Evolutionary conservation across 164 flowering plant species (phyloP), one percentile per base, ranked within the genome.

Genomic region (Stephania cephalantha): DNA sequence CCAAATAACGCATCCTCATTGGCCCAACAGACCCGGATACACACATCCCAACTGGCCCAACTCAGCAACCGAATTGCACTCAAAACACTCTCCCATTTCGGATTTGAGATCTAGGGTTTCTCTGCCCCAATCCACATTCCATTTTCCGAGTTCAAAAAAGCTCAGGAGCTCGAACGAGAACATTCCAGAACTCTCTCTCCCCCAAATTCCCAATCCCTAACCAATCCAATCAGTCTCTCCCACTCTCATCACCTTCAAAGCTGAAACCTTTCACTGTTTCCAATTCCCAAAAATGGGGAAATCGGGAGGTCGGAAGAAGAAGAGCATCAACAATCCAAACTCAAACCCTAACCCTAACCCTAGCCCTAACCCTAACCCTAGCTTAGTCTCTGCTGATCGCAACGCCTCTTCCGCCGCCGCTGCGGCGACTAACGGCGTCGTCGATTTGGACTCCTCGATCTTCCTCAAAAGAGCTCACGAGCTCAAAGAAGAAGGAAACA

Each of bases 401-500:
- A 46, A 82, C 10, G 31, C 65, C 4, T 70, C 91, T 35, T 35
- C 42, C 42, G 42, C 42, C 42, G 42, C 42, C 3, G 42, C 42
- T 2, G 4, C 42, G 15, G 81, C 75, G 71, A 77, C 77, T 71
- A 88, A 86, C 82, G 94, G 93, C 10, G 87, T 78, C 15, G 84
- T 90, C 71, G 88, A 87, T 83, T 81, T 88, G 82, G 96, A 92
- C 52, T 85, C 91, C 7, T 81, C 93, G 2, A 78, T 93, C 72
- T 87, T 92, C 74, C 76, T 92, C 87, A 93, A 88, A 78, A 82
- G 90, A 78, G 99, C 99, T 53, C 90, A 93, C 67, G 99, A 95
- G 84, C 87, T 93, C 18, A 95, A 93, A 82, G 98, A 95, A 77
- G 98, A 93, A 82, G 99, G 99, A 9, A 95, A 95, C 82, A 90